phyloP scores from a whole-genome alignment of 2,329 filamentous ascomycete species.

The Exophiala lecanii-corni region DNA sequence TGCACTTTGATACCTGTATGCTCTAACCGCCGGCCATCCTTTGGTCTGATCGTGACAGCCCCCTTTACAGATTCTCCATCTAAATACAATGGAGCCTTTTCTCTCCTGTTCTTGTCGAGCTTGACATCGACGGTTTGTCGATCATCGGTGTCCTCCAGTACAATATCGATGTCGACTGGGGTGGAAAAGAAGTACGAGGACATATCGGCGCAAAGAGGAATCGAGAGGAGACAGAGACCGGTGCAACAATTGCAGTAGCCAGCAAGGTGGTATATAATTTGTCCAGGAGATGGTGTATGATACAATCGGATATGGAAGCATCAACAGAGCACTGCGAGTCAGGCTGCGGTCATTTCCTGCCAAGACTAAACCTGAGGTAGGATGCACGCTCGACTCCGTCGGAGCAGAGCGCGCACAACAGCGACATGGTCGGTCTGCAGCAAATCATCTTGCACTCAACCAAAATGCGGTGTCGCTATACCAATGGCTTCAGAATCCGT shows the following conservation, averaged over 20 bases:
- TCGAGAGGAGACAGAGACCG: no score
- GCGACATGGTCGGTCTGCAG: no score
- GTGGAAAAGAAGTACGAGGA: constrained; percentile 99
- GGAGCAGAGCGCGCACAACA: no score
- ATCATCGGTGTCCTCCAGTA: constrained; percentile 91
- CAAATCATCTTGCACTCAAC: no score
- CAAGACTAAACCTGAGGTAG: no score
- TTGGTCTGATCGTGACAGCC: constrained; percentile 87
- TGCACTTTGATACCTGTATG: constrained; percentile 99
- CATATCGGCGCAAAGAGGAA: constrained; percentile 51
- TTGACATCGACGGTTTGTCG: constrained; percentile 95
- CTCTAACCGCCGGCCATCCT: constrained; percentile 96
- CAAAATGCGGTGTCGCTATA: no score
- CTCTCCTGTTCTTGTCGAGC: constrained; percentile 94
- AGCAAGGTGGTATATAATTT: no score
- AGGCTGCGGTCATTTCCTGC: no score
- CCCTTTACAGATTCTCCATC: constrained; percentile 98
- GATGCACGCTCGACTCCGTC: no score
- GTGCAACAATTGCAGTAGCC: no score
- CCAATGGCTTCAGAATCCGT: no score
- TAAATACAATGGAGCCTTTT: constrained; percentile 95
- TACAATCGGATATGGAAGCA: no score
- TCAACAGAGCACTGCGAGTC: not conserved
- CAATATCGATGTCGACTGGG: constrained; percentile 97
- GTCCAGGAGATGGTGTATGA: not conserved